phyloP scores from a whole-genome alignment of 2,329 filamentous ascomycete genomes.

The Cordyceps tenuipes region DNA sequence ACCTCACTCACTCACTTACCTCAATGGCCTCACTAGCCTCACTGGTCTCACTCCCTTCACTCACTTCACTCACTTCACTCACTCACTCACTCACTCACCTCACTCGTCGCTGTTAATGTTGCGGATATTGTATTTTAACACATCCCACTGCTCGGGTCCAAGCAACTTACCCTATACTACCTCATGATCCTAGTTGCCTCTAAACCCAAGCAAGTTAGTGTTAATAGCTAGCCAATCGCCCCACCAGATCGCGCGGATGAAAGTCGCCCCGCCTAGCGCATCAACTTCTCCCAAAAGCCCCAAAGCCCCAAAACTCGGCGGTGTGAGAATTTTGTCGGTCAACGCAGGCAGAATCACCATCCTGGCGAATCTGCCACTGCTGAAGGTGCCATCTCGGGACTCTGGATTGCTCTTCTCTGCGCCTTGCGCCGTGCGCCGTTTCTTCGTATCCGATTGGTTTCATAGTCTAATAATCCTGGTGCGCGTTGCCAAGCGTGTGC shows the following conservation, averaged over 20 bases:
- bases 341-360: conserved; percentile 30
- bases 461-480: not conserved
- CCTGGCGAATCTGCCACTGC: conserved; percentile 17
- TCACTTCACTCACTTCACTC: too few relatives aligned
- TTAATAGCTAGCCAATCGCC: too few relatives aligned
- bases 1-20: too few relatives aligned
- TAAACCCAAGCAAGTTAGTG: too few relatives aligned
- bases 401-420: not conserved
- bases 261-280: conserved; percentile 16
- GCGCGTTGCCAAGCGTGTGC: not conserved
- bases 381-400: not conserved
- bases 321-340: conserved; percentile 36
- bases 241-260: conserved; percentile 17
- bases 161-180: not conserved
- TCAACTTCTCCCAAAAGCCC: not conserved
- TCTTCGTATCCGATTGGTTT: conserved; percentile 8
- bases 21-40: too few relatives aligned
- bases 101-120: not conserved
- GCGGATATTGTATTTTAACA: not conserved
- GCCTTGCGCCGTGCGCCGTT: not conserved
- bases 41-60: too few relatives aligned
- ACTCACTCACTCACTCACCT: too few relatives aligned
- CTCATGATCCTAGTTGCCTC: too few relatives aligned
- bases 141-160: not conserved
- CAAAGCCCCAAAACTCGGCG: conserved; percentile 25